Conservation (phyloP, 2,329 filamentous ascomycete species). For the Xylariaceae sp. region DNA sequence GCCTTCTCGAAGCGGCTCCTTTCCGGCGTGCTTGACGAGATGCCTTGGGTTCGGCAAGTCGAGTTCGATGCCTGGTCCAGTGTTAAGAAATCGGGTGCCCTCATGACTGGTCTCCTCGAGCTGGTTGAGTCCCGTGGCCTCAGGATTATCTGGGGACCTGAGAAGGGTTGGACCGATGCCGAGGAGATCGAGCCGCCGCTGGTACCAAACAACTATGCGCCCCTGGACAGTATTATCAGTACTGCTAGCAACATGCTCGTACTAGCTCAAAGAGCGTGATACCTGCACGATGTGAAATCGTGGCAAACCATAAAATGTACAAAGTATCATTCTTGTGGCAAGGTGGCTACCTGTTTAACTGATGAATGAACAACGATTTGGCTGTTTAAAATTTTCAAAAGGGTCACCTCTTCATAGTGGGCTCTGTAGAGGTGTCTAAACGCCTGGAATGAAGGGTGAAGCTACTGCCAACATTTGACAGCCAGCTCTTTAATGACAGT, state of each 20-base stretch:
- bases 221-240: constrained; percentile 15
- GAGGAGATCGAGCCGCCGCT: constrained; percentile 35
- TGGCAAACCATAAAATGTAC: no score
- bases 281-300: not conserved
- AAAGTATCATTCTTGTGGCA: constrained; percentile 1
- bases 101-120: constrained; percentile 57
- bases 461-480: no score
- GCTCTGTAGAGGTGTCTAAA: no score
- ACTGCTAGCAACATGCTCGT: constrained; percentile 22
- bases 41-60: constrained; percentile 52
- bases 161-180: constrained; percentile 59
- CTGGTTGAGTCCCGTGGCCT: constrained; percentile 44
- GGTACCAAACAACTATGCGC: constrained; percentile 25
- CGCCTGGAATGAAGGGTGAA: no score
- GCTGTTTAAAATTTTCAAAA: no score
- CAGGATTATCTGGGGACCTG: constrained; percentile 60
- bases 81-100: constrained; percentile 58
- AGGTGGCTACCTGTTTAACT: not conserved
- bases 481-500: not conserved
- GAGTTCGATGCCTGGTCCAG: constrained; percentile 66
- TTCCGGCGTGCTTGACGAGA: constrained; percentile 47
- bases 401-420: no score
- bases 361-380: constrained; percentile 2
- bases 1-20: constrained; percentile 57
- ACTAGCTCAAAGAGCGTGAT: constrained; percentile 10